Evolutionary conservation across 768 basidiomycete species (phyloP), one percentile per base, ranked within the genome.

Genomic region (Leucocoprinus sp.): DNA sequence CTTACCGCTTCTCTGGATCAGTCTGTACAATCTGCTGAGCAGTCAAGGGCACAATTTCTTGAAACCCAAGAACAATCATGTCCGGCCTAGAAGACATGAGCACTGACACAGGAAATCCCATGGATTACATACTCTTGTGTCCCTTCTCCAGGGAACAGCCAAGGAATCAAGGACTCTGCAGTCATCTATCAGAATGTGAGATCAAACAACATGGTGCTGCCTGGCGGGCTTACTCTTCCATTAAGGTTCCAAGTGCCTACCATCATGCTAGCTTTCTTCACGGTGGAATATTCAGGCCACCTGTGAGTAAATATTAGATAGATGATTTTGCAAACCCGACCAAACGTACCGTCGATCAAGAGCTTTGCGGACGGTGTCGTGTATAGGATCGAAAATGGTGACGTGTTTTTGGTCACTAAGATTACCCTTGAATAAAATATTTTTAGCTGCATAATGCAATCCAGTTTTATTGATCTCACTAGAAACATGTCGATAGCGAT

Each of bases 41-140:
- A n/a, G 91, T 97, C 37, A 99, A 74, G 3, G 93, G 92, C 0
- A 99, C 96, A 43, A 99, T 93, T 63, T 99, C 96, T 63, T 99
- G 93, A 60, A 97, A 96, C 2, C 88, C 90, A 22, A 97, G 69
- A 17, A 82, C 82, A 59, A 95, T 83, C 50, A 98, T 80, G 57
- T 97, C 93, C 5, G 93, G 92, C 35, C 87, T 88, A 37, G 18
- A 43, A 46, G 34, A 15, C 33, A 44, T 43, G 15, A 28, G 27
- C 5, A 38, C 14, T 15, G 46, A 12, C 52, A 31, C 35, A 52
- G 45, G 50, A 56, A 49, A 53, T 11, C 49, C 12, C 56, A 49
- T 37, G 49, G 50, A 26, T 51, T 8, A 35, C 34, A 37, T 12
- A 42, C 44, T 46, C 23, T 31, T 11, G 39, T 82, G 63, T 54